phyloP scores from a whole-genome alignment of 2,329 filamentous ascomycete species.

The Aspergillus chevalieri region DNA sequence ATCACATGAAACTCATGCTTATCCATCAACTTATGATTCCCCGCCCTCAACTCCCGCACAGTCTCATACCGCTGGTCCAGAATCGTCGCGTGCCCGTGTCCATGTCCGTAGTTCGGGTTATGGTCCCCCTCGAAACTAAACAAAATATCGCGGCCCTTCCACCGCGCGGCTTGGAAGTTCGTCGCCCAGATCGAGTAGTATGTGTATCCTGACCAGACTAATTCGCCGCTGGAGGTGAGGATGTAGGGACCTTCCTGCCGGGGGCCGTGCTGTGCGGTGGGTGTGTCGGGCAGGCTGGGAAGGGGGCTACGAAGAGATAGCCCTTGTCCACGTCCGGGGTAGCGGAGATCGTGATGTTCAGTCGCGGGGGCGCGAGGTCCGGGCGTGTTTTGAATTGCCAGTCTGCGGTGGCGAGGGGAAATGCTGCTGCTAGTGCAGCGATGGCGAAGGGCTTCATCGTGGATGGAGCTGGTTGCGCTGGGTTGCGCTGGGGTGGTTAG shows the following conservation, averaged over 20 bases:
- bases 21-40: constrained; percentile 43
- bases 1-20: constrained; percentile 54
- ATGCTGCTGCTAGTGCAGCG: constrained; percentile 2
- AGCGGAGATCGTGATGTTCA: constrained; percentile 37
- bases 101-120: constrained; percentile 48
- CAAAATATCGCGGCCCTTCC: constrained; percentile 48
- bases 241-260: constrained; percentile 53
- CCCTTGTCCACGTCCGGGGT: constrained; percentile 28
- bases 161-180: constrained; percentile 47
- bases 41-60: constrained; percentile 47
- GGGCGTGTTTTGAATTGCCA: constrained; percentile 45
- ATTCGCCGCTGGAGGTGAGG: constrained; percentile 48
- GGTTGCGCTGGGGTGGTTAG: constrained; percentile 14
- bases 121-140: constrained; percentile 51
- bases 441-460: neutral
- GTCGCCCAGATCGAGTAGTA: constrained; percentile 49
- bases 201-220: constrained; percentile 53
- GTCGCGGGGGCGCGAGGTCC: constrained; percentile 41
- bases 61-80: constrained; percentile 52
- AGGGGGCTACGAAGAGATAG: constrained; percentile 36
- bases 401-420: constrained; percentile 29
- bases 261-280: constrained; percentile 26
- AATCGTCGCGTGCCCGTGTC: constrained; percentile 50
- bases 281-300: constrained; percentile 22
- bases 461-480: neutral